A percentile compares a stretch with the other conserved stretches of the same genome.
Evolutionary conservation across 805 yeast genomes (phyloP).

Genomic region (Tanozyma kutaoensis): DNA sequence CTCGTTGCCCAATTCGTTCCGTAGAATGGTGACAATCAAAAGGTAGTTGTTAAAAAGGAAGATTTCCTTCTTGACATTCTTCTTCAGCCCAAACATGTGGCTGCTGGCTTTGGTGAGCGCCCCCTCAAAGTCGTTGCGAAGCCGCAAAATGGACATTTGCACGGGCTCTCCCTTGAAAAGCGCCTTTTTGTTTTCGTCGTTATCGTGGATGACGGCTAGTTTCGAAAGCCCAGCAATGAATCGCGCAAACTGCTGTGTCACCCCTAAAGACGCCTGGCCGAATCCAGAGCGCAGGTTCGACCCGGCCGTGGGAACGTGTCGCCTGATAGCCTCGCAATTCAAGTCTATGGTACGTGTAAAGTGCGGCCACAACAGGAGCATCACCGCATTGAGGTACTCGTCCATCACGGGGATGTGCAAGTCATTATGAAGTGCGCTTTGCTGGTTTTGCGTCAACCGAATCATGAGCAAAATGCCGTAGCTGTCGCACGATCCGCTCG

Average conservation of each 20-base stretch:
- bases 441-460: slow-evolving; percentile 52
- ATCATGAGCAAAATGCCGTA: slow-evolving; percentile 71
- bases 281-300: slow-evolving; percentile 10
- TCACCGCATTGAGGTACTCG: slow-evolving; percentile 52
- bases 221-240: slow-evolving; percentile 59
- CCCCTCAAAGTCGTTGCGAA: slow-evolving; percentile 72
- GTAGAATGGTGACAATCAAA: slow-evolving; percentile 44
- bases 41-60: slow-evolving; percentile 67
- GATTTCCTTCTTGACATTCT: slow-evolving; percentile 40
- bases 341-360: slow-evolving; percentile 66
- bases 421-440: slow-evolving; percentile 53
- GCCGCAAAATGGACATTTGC: slow-evolving; percentile 49
- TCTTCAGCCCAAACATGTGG: slow-evolving; percentile 16
- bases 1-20: slow-evolving; percentile 25
- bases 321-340: slow-evolving; percentile 62
- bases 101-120: slow-evolving; percentile 58
- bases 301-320: slow-evolving; percentile 16
- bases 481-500: slow-evolving; percentile 46
- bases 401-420: slow-evolving; percentile 55
- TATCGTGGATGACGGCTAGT: slow-evolving; percentile 17
- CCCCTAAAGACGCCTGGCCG: slow-evolving; percentile 28
- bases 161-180: slow-evolving; percentile 51
- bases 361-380: slow-evolving; percentile 73
- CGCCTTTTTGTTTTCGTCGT: slow-evolving; percentile 11
- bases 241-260: slow-evolving; percentile 73